A percentile compares a stretch with the other conserved stretches of the same genome.
Evolutionary conservation across 176 grass and related monocot species (phyloP).

Genomic region (Ensete glaucum): DNA sequence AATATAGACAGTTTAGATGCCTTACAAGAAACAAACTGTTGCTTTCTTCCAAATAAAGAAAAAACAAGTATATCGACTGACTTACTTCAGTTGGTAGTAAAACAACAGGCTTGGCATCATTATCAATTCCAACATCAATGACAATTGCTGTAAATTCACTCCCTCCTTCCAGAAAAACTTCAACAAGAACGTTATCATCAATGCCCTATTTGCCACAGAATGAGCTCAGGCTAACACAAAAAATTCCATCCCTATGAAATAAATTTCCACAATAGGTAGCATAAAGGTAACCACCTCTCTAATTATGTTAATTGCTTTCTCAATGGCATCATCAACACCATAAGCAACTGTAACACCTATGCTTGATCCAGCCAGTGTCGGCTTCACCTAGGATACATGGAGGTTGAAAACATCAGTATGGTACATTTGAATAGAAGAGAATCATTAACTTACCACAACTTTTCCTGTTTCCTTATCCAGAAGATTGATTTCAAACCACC

Average conservation of each 20-base stretch:
- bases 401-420: background rate
- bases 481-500: conserved; percentile 49
- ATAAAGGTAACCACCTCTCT: conserved; percentile 33
- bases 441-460: conserved; percentile 50
- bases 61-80: background rate
- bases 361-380: conserved; percentile 81
- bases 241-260: background rate
- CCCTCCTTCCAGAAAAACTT: conserved; percentile 84
- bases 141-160: conserved; percentile 86
- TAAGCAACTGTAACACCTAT: conserved; percentile 69
- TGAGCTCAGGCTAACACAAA: conserved; percentile 1
- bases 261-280: background rate
- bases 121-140: conserved; percentile 58
- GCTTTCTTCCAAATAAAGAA: background rate
- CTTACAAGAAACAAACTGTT: background rate
- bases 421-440: conserved; percentile 3
- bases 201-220: conserved; percentile 37
- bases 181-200: conserved; percentile 73
- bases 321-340: conserved; percentile 66
- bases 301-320: conserved; percentile 69
- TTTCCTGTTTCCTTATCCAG: conserved; percentile 70
- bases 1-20: background rate
- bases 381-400: conserved; percentile 52
- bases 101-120: conserved; percentile 54
- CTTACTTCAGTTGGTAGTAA: conserved; percentile 84